A percentile compares a stretch with the other conserved stretches of the same genome.
phyloP scores from a whole-genome alignment of 805 yeast species.

The Lachancea dasiensis region DNA sequence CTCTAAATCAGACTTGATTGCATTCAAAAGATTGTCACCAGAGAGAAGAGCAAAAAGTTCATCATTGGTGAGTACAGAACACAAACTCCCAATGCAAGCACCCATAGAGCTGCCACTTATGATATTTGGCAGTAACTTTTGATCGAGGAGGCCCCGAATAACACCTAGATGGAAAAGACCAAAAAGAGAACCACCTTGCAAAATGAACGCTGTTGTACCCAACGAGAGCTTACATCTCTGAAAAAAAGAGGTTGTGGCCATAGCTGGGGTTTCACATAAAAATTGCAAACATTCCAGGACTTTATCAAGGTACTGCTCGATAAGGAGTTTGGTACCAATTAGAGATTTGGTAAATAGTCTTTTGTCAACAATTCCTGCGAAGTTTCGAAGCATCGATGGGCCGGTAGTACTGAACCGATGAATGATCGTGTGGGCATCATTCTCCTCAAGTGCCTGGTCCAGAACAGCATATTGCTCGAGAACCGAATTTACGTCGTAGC shows the following conservation, averaged over 20 bases:
- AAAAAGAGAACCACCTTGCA: constrained; percentile 93
- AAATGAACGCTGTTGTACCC: constrained; percentile 83
- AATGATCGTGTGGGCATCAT: constrained; percentile 52
- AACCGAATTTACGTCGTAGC: constrained; percentile 80
- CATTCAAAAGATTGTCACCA: constrained; percentile 34
- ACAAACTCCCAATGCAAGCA: constrained; percentile 82
- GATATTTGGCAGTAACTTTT: constrained; percentile 73
- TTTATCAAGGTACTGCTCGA: constrained; percentile 62
- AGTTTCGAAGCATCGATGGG: constrained; percentile 61
- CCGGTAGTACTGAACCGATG: constrained; percentile 71
- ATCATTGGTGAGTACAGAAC: constrained; percentile 64
- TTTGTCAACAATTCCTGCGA: constrained; percentile 83
- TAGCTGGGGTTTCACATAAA: constrained; percentile 35
- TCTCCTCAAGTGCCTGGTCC: constrained; percentile 50
- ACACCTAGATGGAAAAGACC: constrained; percentile 94
- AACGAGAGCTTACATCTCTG: constrained; percentile 78
- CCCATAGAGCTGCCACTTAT: constrained; percentile 93
- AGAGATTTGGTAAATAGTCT: constrained; percentile 74
- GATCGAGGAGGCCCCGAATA: constrained; percentile 70
- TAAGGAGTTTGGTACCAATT: constrained; percentile 81
- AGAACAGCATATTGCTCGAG: constrained; percentile 64
- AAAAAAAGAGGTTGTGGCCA: constrained; percentile 69
- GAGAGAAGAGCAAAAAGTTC: constrained; percentile 48
- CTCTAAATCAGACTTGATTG: constrained; percentile 53
- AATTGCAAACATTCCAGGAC: constrained; percentile 68